A percentile compares a stretch with the other conserved stretches of the same genome.
These are phyloP conservation scores for Eucalyptus pauciflora DNA, from an alignment of 345 rosid species.

Conservation along the genomic window DNA sequence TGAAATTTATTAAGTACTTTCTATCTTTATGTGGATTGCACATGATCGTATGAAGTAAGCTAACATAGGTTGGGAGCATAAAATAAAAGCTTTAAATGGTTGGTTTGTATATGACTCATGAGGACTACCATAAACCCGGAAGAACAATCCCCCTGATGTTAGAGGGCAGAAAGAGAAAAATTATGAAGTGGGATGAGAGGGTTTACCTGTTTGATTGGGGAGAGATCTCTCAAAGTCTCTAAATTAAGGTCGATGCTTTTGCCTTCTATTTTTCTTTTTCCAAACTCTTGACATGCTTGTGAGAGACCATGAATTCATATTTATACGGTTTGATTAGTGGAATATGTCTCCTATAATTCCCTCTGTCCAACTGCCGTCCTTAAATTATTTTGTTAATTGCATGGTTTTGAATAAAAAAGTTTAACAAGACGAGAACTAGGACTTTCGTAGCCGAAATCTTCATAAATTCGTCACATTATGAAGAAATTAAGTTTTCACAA, in stretches of 20 bases:
- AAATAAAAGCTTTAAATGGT: no score
- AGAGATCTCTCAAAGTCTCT: neutral
- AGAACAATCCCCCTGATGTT: neutral
- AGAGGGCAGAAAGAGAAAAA: neutral
- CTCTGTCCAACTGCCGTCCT: no score
- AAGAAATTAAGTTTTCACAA: neutral
- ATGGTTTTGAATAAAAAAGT: neutral
- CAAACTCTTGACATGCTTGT: no score
- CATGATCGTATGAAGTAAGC: no score
- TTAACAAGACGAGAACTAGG: neutral
- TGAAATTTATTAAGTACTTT: no score
- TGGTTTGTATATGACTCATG: no score
- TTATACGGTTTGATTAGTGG: no score
- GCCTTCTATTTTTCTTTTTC: neutral
- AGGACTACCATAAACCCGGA: neutral
- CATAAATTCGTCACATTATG: neutral
- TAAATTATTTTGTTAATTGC: no score
- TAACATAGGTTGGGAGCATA: no score
- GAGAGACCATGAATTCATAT: no score
- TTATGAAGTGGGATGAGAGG: neutral
- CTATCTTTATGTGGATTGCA: no score
- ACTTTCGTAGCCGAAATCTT: neutral
- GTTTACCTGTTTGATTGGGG: neutral
- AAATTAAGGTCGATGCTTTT: neutral
- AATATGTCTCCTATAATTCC: no score